Base-by-base conservation (phyloP, 805 yeast genomes). In the Pichia exigua region DNA sequence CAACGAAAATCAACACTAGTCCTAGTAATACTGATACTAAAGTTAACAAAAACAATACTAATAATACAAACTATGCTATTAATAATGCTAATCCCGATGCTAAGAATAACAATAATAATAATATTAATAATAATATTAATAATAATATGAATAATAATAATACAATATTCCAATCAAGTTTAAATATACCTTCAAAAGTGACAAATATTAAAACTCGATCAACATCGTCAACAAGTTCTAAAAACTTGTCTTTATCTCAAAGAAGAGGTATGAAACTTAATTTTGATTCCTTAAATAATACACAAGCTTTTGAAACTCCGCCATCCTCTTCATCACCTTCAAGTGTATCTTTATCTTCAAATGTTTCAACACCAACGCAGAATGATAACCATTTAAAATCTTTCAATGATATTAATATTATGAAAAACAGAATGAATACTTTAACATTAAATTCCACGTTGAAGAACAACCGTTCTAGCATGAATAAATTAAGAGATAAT, bases 181-280 rank as follows among this genome's bases (percentile, higher is more conserved):
- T 17, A 42, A n/a, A n/a, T 1, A 12, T 27, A 42, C 20, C 24
- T 21, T 11, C 26, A 38, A 11, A 45, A n/a, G 11, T 17, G 5
- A 17, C 39, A 8, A n/a, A 17, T 35, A n/a, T 7, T 9, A 35
- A 35, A 27, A 13, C 38, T 21, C 8, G 20, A 27, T 21, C 46
- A 4, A 17, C 32, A 10, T 15, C 30, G 11, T 32, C 22, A 21
- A 17, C 41, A 2, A 66, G 5, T 35, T 35, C 39, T 47, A 65
- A 32, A 69, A 74, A 72, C 56, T 67, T 77, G 0, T 72, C 82
- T 1, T 65, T 78, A 32, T 75, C 82, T 3, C 79, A 77, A 56
- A 67, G 83, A 60, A 63, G 83, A 59, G 82, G 82, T 4, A 70
- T 78, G 78, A 77, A 77, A 51, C 59, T 78, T 46, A 73, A 75